Evolutionary conservation across 208 protist species (phyloP), one percentile per base, ranked within the genome.

Genomic region (Tetramitus jugosus): DNA sequence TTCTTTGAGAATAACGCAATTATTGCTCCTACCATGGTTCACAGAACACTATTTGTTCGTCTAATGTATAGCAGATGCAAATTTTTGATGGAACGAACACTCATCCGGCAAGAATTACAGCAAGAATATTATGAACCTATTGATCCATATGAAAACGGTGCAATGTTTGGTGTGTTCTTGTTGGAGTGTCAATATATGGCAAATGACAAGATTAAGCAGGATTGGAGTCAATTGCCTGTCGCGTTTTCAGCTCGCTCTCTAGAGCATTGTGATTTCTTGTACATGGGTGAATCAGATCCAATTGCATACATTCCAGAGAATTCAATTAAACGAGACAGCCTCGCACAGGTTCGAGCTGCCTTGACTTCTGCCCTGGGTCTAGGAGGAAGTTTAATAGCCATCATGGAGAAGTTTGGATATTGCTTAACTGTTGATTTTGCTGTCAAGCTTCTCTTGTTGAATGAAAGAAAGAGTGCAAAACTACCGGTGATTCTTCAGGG

Each of bases 381-480:
- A 3, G 3, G 3, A 3, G 20, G n/a, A 8, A 43, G 29, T 29
- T 35, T 87, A 10, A 64, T 83, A 29, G 83, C 87, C 64, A 20
- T 72, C 13, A 71, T 23, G 49, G 52, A 69, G 45, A 40, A 43
- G 8, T 29, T 29, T 10, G 26, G 42, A 8, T 80, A 76, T 46
- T 17, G 40, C 3, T 62, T 80, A 3, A 80, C 77, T 0, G 37
- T 31, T 8, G 77, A 80, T 60, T 80, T 80, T 60, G 77, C 31
- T 26, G 52, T 76, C 20, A 80, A 80, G 60, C 39, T 80, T 6
- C 26, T 45, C 2, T 35, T 80, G 14, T 8, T 80, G 10, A 39
- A 80, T 76, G 77, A 80, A 49, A 62, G 56, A 60, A 49, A 40
- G 43, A 78, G 61, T 37, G 42, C 84, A 17, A 23, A 13, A 8